Conservation (phyloP, 106 monocot genomes). For the Platanthera guangdongensis region DNA sequence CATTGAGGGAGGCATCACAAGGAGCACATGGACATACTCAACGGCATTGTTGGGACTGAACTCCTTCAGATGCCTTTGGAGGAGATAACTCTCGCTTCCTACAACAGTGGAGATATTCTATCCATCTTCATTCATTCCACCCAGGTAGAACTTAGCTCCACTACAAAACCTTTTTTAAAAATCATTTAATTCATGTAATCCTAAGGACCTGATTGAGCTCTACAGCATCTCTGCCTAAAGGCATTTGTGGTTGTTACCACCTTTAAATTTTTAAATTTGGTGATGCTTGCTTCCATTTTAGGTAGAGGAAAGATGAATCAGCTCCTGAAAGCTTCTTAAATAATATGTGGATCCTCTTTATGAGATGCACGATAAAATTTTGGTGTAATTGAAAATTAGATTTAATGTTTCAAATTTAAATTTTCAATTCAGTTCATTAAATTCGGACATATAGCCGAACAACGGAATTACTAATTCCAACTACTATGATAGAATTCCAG, state of each 20-base stretch:
- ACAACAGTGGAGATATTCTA: constrained; percentile 63
- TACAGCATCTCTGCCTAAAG: no score
- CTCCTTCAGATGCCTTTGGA: constrained; percentile 44
- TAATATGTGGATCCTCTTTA: background rate
- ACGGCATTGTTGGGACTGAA: constrained; percentile 53
- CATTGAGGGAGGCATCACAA: constrained; percentile 82
- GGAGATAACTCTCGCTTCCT: constrained; percentile 44
- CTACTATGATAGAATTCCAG: no score
- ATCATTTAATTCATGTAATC: background rate
- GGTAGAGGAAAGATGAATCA: background rate
- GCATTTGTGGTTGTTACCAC: background rate
- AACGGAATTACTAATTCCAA: no score
- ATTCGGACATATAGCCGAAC: no score
- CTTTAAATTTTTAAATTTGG: background rate
- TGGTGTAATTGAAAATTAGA: background rate
- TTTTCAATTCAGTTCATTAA: no score
- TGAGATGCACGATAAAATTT: background rate
- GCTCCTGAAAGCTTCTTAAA: background rate
- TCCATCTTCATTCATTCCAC: constrained; percentile 70
- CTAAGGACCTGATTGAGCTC: background rate
- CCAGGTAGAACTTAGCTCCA: constrained; percentile 32
- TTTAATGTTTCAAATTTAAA: background rate
- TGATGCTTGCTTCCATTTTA: background rate
- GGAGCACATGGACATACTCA: constrained; percentile 61
- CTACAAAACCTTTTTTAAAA: background rate